phyloP scores from a whole-genome alignment of 2,329 filamentous ascomycete genomes.

The Apiospora pterosperma region DNA sequence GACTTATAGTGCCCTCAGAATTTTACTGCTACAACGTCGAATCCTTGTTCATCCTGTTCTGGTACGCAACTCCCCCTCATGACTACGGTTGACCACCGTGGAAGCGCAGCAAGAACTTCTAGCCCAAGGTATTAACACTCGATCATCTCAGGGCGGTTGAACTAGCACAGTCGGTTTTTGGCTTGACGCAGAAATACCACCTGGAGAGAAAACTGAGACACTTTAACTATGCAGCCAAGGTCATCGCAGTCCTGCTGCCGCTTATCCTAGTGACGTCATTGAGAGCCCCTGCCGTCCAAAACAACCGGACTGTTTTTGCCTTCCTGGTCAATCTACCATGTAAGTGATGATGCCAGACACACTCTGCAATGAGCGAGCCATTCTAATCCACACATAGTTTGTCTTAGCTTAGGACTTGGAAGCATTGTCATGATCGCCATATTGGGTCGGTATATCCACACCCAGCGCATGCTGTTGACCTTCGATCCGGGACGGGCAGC shows the following conservation, averaged over 20 bases:
- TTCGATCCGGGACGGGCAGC: conserved; percentile 6
- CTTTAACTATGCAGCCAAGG: conserved; percentile 18
- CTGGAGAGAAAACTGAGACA: conserved; percentile 12
- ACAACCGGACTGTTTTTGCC: conserved; percentile 12
- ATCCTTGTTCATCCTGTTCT: conserved; percentile 20
- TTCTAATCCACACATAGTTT: conserved; percentile 10
- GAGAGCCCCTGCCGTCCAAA: conserved; percentile 12
- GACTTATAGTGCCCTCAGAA: conserved; percentile 10
- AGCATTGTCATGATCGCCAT: conserved; percentile 14
- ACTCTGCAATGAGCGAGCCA: neutral
- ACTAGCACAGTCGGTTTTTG: conserved; percentile 17
- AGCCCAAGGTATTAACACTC: neutral
- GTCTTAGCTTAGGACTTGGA: conserved; percentile 14
- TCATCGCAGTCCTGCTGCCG: conserved; percentile 16
- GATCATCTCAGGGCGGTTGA: conserved; percentile 14
- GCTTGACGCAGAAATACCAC: conserved; percentile 7
- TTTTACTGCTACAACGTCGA: conserved; percentile 20
- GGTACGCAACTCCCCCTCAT: conserved; percentile 10
- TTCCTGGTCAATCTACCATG: conserved; percentile 19
- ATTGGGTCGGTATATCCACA: conserved; percentile 12
- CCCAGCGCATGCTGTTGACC: conserved; percentile 8
- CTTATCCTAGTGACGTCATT: conserved; percentile 16
- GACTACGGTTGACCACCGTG: no score
- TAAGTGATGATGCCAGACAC: conserved; percentile 8
- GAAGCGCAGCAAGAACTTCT: no score